These are phyloP conservation scores for Trametes sanguinea DNA, from an alignment of 768 basidiomycete species.

Conservation along the genomic window DNA sequence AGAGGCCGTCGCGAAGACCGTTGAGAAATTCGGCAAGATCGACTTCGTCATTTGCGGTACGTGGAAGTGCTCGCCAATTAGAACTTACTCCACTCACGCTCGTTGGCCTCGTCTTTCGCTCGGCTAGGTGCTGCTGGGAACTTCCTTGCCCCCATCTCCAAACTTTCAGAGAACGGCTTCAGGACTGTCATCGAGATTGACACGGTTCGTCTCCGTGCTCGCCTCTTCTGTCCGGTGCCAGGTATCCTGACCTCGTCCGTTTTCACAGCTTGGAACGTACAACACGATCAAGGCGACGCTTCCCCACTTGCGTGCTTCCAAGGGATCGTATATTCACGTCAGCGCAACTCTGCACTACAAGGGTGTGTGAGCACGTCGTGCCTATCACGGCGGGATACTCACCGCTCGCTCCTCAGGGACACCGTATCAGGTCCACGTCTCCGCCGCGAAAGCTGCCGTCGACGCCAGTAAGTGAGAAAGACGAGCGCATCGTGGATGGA, in stretches of 20 bases:
- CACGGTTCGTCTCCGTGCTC: slow-evolving; percentile 51
- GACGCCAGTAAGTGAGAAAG: slow-evolving; percentile 58
- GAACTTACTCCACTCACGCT: neutral
- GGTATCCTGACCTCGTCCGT: neutral
- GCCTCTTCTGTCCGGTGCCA: neutral
- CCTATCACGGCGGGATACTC: slow-evolving; percentile 3
- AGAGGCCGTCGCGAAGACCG: slow-evolving; percentile 72
- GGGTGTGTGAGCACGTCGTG: slow-evolving; percentile 44
- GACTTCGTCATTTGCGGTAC: slow-evolving; percentile 95
- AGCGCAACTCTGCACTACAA: slow-evolving; percentile 86
- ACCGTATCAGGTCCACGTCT: slow-evolving; percentile 90
- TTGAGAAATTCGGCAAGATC: slow-evolving; percentile 79
- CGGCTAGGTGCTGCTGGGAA: slow-evolving; percentile 88
- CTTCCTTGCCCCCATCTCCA: slow-evolving; percentile 85
- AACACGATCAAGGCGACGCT: slow-evolving; percentile 95
- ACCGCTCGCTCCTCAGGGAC: slow-evolving; percentile 47
- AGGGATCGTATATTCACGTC: slow-evolving; percentile 87
- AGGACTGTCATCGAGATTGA: slow-evolving; percentile 93
- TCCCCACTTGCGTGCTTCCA: slow-evolving; percentile 63
- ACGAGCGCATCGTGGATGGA: neutral
- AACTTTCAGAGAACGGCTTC: slow-evolving; percentile 88
- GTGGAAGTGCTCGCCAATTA: slow-evolving; percentile 23
- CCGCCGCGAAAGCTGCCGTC: slow-evolving; percentile 92
- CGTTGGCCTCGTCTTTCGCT: neutral
- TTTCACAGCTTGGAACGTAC: slow-evolving; percentile 78